Evolutionary conservation across 768 basidiomycete species (phyloP).

Genomic region (Tricholoma hemisulphureum): DNA sequence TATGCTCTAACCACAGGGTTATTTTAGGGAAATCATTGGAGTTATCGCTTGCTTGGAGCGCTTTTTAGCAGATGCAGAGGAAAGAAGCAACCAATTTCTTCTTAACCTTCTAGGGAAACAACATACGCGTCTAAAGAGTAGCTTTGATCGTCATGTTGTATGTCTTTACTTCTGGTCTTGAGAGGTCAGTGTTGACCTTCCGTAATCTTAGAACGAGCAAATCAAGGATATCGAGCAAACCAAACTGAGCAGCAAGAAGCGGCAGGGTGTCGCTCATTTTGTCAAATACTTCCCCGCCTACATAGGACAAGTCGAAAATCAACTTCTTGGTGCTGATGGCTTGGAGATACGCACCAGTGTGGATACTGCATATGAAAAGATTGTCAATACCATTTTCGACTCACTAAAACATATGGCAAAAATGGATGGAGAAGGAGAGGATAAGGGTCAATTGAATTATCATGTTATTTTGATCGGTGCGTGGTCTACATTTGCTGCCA

Average conservation of each 20-base stretch:
- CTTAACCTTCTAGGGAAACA: constrained; percentile 76
- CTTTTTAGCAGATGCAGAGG: constrained; percentile 73
- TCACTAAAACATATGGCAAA: constrained; percentile 95
- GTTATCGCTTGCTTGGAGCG: constrained; percentile 77
- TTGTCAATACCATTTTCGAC: constrained; percentile 90
- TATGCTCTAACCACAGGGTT: constrained; percentile 3
- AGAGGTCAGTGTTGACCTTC: neutral
- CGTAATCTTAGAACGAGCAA: constrained; percentile 66
- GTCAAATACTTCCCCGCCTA: constrained; percentile 92
- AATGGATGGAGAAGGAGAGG: constrained; percentile 88
- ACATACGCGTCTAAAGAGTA: constrained; percentile 68
- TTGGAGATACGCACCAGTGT: constrained; percentile 77
- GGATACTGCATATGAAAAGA: constrained; percentile 82
- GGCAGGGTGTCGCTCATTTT: constrained; percentile 89
- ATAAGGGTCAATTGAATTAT: constrained; percentile 95
- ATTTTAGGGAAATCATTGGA: constrained; percentile 77
- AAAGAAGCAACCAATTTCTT: constrained; percentile 75
- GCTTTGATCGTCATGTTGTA: constrained; percentile 77
- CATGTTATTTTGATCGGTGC: constrained; percentile 92
- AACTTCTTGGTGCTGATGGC: constrained; percentile 73
- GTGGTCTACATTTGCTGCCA: constrained; percentile 24
- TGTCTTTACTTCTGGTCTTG: constrained; percentile 18
- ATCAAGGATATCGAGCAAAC: constrained; percentile 87
- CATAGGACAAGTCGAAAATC: constrained; percentile 77
- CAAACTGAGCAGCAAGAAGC: constrained; percentile 88